Base-by-base conservation (phyloP, 1,284 basidiomycete genomes). In the Apiotrichum sp. region DNA sequence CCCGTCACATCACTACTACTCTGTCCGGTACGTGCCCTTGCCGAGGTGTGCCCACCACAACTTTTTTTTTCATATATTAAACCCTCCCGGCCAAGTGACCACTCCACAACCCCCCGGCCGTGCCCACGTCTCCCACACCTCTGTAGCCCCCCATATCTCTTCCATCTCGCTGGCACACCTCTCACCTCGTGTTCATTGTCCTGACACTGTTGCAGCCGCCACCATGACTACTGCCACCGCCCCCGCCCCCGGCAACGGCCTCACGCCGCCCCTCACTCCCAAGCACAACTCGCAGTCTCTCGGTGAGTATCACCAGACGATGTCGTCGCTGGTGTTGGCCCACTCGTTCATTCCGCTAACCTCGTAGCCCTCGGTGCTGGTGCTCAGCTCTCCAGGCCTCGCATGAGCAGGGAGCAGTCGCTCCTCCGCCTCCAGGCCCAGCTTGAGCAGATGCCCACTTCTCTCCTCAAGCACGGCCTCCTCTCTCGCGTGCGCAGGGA, bases 401-500 rank as follows among this genome's bases (percentile, higher is more conserved):
- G 42, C 29, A 32, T 56, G 32, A 39, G 33, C 32, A 51, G 59
- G 44, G 59, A 64, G 50, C 73, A 75, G 59, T 62, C 68, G 55
- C 67, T 75, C 41, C 65, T 69, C 29, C 65, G 73, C 34, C 68
- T 73, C 52, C 64, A 71, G 57, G 55, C 64, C 41, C 68, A 70
- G 57, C 68, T 75, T 45, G 59, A 57, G 36, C 52, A 54, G 50
- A 65, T 70, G 22, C 70, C 71, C 9, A 74, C 65, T 11, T 56
- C 66, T 14, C 63, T 75, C 33, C 65, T 71, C 50, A 72, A 71
- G 57, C 71, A 75, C 59, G 59, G 66, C 16, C 72, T 73, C 52
- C 68, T 75, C 49, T 64, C 69, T 31, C 64, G 63, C 35, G 56
- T 68, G 38, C 61, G 73, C 34, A 53, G 64, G 13, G 64, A 72